These are phyloP conservation scores for Lodderomyces oxycetoniae DNA, from an alignment of 1,139 yeast species.

Conservation along the genomic window DNA sequence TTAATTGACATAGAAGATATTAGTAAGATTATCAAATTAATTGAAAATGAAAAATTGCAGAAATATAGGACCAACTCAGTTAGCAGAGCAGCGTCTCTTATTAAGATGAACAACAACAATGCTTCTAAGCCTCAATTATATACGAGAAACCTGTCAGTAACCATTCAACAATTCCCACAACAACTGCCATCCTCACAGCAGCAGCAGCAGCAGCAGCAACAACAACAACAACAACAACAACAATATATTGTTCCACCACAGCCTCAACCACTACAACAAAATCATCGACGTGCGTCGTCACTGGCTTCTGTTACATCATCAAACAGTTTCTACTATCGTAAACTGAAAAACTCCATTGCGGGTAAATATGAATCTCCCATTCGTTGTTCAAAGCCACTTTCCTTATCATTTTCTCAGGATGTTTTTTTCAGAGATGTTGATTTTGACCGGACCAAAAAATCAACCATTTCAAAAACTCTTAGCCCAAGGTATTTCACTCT, in stretches of 20 bases:
- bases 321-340: constrained; percentile 16
- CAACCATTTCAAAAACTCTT: constrained; percentile 10
- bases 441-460: constrained; percentile 7
- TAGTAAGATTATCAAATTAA: constrained; percentile 29
- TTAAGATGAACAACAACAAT: constrained; percentile 5
- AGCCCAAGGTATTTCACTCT: constrained; percentile 9
- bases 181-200: background rate
- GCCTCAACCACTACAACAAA: constrained; percentile 6
- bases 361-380: constrained; percentile 24
- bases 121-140: constrained; percentile 4
- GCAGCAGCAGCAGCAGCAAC: constrained; percentile 1
- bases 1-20: constrained; percentile 39
- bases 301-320: constrained; percentile 8
- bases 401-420: constrained; percentile 18
- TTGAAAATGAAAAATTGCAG: constrained; percentile 29
- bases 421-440: constrained; percentile 19
- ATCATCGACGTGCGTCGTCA: constrained; percentile 6
- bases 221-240: constrained; percentile 4
- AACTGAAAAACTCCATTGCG: constrained; percentile 21
- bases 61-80: constrained; percentile 12
- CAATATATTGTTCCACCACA: constrained; percentile 4
- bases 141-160: constrained; percentile 2
- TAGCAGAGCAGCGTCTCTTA: constrained; percentile 9
- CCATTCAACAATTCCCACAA: constrained; percentile 4
- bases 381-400: constrained; percentile 28